Conservation (phyloP, 176 grass and related monocot species). For the Oryza longistaminata region DNA sequence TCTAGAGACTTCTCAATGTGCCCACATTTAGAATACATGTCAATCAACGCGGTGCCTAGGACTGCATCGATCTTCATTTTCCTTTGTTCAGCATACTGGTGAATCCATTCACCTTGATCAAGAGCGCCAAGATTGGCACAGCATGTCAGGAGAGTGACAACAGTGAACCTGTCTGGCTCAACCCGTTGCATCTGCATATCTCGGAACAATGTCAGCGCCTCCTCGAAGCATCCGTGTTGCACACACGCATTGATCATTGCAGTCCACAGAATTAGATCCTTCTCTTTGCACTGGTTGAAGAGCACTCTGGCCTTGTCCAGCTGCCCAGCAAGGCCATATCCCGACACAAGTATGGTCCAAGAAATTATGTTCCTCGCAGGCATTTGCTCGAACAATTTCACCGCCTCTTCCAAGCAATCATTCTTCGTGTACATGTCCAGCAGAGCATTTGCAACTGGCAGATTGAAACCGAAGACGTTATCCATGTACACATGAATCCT, state of each 20-base stretch:
- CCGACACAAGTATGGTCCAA: slow-evolving; percentile 56
- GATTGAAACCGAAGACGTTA: slow-evolving; percentile 42
- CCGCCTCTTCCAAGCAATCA: slow-evolving; percentile 47
- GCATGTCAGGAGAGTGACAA: slow-evolving; percentile 59
- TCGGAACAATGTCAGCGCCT: slow-evolving; percentile 58
- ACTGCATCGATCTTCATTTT: slow-evolving; percentile 53
- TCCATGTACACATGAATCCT: slow-evolving; percentile 58
- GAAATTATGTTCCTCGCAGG: slow-evolving; percentile 57
- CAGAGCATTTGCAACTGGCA: slow-evolving; percentile 60
- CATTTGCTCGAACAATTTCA: slow-evolving; percentile 51
- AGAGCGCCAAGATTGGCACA: slow-evolving; percentile 59
- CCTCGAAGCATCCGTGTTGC: slow-evolving; percentile 52
- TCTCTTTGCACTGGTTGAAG: slow-evolving; percentile 51
- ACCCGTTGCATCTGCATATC: slow-evolving; percentile 57
- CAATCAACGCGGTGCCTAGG: slow-evolving; percentile 50
- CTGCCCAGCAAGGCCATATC: slow-evolving; percentile 44
- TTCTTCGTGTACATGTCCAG: slow-evolving; percentile 70
- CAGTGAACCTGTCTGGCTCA: slow-evolving; percentile 66
- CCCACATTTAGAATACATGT: slow-evolving; percentile 69
- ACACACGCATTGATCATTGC: slow-evolving; percentile 66
- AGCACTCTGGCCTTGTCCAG: slow-evolving; percentile 57
- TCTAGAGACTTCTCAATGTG: slow-evolving; percentile 49
- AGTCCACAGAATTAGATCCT: slow-evolving; percentile 72
- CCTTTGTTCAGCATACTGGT: slow-evolving; percentile 40
- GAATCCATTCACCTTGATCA: slow-evolving; percentile 60